These are phyloP conservation scores for Cyclotella kingstonii DNA, from an alignment of 108 stramenopile species.

Conservation along the genomic window DNA sequence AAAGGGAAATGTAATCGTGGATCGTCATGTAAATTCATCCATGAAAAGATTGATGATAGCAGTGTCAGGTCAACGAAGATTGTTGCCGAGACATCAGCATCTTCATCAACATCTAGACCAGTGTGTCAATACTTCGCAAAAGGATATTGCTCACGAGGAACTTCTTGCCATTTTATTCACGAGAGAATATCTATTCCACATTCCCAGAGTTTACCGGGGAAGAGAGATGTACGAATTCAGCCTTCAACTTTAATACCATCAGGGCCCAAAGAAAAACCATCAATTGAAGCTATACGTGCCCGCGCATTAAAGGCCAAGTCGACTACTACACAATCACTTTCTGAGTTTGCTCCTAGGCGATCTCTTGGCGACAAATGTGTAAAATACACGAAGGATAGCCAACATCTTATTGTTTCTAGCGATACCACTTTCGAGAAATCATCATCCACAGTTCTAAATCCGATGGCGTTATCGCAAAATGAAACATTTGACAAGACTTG, in stretches of 20 bases:
- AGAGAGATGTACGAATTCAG: no score
- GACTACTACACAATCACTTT: not conserved
- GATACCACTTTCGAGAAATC: no score
- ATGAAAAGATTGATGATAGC: constrained; percentile 10
- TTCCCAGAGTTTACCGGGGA: no score
- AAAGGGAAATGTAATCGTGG: constrained; percentile 12
- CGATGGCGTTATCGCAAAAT: no score
- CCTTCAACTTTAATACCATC: constrained; percentile 1
- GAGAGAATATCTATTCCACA: not conserved
- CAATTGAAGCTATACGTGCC: constrained; percentile 18
- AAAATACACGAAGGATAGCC: no score
- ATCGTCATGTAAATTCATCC: constrained; percentile 13
- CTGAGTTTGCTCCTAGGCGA: not conserved
- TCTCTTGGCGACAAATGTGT: no score
- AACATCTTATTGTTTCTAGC: no score
- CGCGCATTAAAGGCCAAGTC: constrained; percentile 10
- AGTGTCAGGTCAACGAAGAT: not conserved
- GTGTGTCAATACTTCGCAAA: constrained; percentile 20
- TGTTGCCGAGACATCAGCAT: not conserved
- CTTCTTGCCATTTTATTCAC: constrained; percentile 9
- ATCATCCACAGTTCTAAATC: no score
- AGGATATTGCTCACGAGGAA: constrained; percentile 8
- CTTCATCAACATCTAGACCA: not conserved
- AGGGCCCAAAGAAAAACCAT: constrained; percentile 14
- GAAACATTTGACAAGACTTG: no score